Base-by-base conservation (phyloP, 306 rosid genomes). In the Cotoneaster glaucophyllus region DNA sequence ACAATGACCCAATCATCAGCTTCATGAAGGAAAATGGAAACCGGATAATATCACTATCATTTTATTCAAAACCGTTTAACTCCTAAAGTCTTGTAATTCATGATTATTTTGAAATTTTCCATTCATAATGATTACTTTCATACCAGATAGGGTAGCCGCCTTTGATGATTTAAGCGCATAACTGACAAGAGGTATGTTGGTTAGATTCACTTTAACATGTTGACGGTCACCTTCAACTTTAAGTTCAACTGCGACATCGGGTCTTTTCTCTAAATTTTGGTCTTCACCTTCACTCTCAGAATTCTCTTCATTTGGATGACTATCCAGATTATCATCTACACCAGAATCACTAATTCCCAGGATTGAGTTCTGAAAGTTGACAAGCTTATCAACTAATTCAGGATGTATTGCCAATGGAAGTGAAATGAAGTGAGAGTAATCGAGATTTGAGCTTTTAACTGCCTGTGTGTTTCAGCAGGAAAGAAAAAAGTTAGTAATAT, bases 341-440 rank as follows among this genome's bases (percentile, higher is more conserved):
- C 73, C 63, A 69, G 85, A 74, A 76, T 75, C 84, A 50, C 63
- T 76, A 83, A 62, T 74, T 69, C 96, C 89, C 83, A 94, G 70
- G 67, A 90, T 86, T 52, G 89, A 82, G 61, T 82, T 85, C 78
- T 92, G 97, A 79, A 95, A 94, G 82, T 75, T 78, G 71, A 82
- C 59, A 48, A 95, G 97, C 90, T 90, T 92, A 71, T 88, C 73
- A 78, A 92, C 90, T 77, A 95, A 82, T 74, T 95, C 96, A 44
- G 97, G 93, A 87, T 92, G 92, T 64, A 89, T 81, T 72, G 98
- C 98, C 87, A 92, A 74, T n/a, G 97, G 97, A 80, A 95, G 96
- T 61, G 98, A 95, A 84, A 95, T 84, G 81, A 95, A 92, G 85
- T 95, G 97, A 28, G 96, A 90, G 78, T 92, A 95, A 82, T 90